Base-by-base conservation (phyloP, 768 basidiomycete species). In the Astraeus odoratus region DNA sequence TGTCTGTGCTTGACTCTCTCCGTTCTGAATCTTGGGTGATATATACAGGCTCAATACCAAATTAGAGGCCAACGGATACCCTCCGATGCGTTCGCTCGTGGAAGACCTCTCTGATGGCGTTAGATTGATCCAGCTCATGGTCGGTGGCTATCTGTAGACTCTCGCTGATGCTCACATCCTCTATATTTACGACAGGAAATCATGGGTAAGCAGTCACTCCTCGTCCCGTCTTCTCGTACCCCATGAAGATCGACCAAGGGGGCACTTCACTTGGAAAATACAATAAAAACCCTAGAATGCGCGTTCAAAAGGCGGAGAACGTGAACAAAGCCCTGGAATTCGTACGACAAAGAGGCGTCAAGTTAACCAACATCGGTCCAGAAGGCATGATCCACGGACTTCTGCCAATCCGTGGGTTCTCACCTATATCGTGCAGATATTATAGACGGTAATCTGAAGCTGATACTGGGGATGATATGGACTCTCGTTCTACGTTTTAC, bases 401-500 rank as follows among this genome's bases (percentile, higher is more conserved):
- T 29, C 15, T 15, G 42, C 1, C n/a, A 34, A 20, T 16, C 16
- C 25, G n/a, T 23, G 30, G 15, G 39, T 43, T 24, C 54, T 47
- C 33, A 52, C 26, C 24, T 31, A 31, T 3, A 40, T 42, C 33
- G 43, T 40, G n/a, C 48, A 94, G 95, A 98, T 64, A 96, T 98
- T 60, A 93, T 99, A 46, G 96, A 99, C 63, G 94, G 94, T n/a
- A 96, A 95, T 63, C 66, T 94, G 51, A 99, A 98, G 67, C 84
- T 99, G 44, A 97, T 95, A 42, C 78, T 98, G n/a, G 94, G 92
- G 25, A 91, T 94, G 94, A 97, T 99, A 52, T 98, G 96, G 96
- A 95, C 91, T 0, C 76, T 98, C 29, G 93, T 99, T 57, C 75
- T 98, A 25, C 85, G 95, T 10, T 98, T 98, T 65, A 96, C 94